Conservation (phyloP, 345 rosid genomes). For the Theobroma cacao region DNA sequence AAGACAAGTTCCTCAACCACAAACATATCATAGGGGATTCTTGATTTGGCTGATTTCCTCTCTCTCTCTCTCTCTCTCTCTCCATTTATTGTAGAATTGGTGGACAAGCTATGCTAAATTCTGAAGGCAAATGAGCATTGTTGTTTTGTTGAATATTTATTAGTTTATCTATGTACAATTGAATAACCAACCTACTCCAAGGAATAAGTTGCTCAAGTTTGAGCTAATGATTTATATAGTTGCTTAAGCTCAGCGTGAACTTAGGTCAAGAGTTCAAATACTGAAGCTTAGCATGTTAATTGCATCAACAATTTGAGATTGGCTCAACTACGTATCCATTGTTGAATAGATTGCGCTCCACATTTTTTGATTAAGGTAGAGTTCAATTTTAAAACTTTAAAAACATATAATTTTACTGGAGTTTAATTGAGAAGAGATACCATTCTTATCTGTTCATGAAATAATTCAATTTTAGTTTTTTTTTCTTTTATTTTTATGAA, state of each 20-base stretch:
- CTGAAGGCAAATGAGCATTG: neutral
- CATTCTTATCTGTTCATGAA: neutral
- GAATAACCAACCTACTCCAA: constrained; percentile 1
- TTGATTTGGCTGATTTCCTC: neutral
- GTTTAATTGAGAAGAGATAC: neutral
- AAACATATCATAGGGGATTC: neutral
- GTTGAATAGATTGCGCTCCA: neutral
- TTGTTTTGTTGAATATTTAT: neutral
- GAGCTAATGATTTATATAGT: neutral
- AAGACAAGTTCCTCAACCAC: neutral
- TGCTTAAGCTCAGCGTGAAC: neutral
- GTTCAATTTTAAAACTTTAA: neutral
- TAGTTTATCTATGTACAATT: neutral
- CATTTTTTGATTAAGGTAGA: neutral
- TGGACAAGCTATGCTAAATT: neutral
- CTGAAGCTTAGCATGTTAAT: neutral
- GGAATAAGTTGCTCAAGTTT: neutral
- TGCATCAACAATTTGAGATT: neutral
- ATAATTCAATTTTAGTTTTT: neutral
- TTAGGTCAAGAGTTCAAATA: neutral
- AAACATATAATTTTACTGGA: neutral
- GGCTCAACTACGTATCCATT: neutral
- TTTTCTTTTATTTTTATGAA: neutral
- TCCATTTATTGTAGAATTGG: neutral
- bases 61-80: neutral